Conservation (phyloP, 495 filamentous ascomycete species). For the Patellaria atrata region DNA sequence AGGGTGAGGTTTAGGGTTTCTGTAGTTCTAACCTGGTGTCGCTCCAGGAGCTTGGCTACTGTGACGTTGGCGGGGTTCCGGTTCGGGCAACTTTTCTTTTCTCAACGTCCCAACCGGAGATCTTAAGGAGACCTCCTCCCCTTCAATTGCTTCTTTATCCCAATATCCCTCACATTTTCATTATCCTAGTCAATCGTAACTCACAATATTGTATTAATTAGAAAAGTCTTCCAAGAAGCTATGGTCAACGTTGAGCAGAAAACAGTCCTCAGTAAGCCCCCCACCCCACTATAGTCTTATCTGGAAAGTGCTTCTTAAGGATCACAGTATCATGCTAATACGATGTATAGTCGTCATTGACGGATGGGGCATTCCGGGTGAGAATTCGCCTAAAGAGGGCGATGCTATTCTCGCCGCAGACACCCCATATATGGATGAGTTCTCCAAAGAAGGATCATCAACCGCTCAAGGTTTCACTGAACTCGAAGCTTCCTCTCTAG, state of each 20-base stretch:
- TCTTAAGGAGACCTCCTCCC: conserved; percentile 1
- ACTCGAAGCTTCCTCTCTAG: conserved; percentile 89
- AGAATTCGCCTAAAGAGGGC: conserved; percentile 62
- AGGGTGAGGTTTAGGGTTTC: too few relatives aligned
- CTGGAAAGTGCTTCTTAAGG: conserved; percentile 1
- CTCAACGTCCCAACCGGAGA: too few relatives aligned
- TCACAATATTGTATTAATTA: too few relatives aligned
- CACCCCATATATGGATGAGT: conserved; percentile 81
- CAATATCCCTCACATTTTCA: conserved; percentile 18
- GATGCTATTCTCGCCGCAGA: conserved; percentile 89
- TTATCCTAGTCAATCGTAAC: conserved; percentile 9
- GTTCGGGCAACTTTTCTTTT: too few relatives aligned
- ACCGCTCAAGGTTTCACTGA: conserved; percentile 66
- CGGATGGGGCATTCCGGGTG: conserved; percentile 84
- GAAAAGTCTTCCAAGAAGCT: conserved; percentile 23
- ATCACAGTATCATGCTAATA: conserved; percentile 24
- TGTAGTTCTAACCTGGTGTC: too few relatives aligned
- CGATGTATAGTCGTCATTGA: conserved; percentile 76
- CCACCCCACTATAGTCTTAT: conserved; percentile 19
- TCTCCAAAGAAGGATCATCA: conserved; percentile 45
- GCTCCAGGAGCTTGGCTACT: too few relatives aligned
- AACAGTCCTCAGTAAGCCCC: conserved; percentile 69
- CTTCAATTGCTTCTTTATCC: conserved; percentile 8
- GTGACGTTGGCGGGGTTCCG: too few relatives aligned
- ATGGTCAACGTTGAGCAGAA: conserved; percentile 83